These are phyloP conservation scores for Phytophthora colocasiae DNA, from an alignment of 352 stramenopile genomes.

Conservation along the genomic window DNA sequence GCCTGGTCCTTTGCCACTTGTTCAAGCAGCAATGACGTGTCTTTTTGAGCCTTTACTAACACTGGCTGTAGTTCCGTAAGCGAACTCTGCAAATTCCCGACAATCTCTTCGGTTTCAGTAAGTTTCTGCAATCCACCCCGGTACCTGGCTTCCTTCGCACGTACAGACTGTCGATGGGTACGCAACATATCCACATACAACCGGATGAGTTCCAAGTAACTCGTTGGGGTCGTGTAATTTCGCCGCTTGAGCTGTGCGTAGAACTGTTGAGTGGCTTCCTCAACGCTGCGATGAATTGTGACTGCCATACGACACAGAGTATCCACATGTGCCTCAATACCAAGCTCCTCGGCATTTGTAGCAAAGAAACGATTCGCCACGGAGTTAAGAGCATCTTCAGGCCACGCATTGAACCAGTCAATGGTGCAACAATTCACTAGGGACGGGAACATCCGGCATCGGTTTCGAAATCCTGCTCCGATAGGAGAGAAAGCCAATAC, in stretches of 20 bases:
- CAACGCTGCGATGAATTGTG: constrained; percentile 93
- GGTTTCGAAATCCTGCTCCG: constrained; percentile 91
- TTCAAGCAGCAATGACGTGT: constrained; percentile 84
- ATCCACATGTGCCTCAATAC: constrained; percentile 90
- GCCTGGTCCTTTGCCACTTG: constrained; percentile 93
- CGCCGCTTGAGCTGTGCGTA: constrained; percentile 88
- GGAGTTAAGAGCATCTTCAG: constrained; percentile 92
- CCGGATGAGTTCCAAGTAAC: constrained; percentile 95
- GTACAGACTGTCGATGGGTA: constrained; percentile 85
- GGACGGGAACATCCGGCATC: constrained; percentile 95
- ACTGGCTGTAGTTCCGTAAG: constrained; percentile 93
- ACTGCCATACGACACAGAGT: constrained; percentile 93
- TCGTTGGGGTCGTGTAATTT: constrained; percentile 97
- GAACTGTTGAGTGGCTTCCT: constrained; percentile 81
- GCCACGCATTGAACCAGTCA: constrained; percentile 97
- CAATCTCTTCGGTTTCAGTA: constrained; percentile 92
- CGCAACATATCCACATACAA: constrained; percentile 93
- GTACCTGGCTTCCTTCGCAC: constrained; percentile 83
- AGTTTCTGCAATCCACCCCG: constrained; percentile 92
- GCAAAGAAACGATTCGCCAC: constrained; percentile 93
- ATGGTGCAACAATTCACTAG: constrained; percentile 96
- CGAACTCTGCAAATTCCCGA: constrained; percentile 92
- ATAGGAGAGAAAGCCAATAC: constrained; percentile 95
- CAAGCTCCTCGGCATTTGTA: constrained; percentile 80
- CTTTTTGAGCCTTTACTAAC: constrained; percentile 89